A percentile compares a stretch with the other conserved stretches of the same genome.
phyloP scores from a whole-genome alignment of 2,329 filamentous ascomycete species.

The Corynespora cassiicola region DNA sequence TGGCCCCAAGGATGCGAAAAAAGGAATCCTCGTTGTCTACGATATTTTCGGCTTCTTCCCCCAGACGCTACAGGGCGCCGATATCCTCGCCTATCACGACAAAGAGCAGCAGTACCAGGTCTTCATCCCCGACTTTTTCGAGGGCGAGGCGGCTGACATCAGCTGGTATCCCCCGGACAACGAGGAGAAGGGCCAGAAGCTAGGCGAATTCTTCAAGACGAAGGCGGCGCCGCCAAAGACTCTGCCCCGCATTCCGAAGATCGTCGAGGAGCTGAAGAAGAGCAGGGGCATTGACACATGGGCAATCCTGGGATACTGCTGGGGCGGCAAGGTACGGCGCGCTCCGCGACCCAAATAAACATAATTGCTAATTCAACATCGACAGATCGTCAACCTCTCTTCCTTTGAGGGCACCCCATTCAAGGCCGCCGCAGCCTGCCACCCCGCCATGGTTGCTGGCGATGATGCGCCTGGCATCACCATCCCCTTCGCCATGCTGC shows the following conservation, averaged over 20 bases:
- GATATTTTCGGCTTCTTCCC: constrained; percentile 71
- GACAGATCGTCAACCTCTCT: constrained; percentile 63
- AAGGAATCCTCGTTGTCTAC: constrained; percentile 65
- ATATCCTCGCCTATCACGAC: constrained; percentile 66
- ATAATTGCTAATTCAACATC: constrained; percentile 1
- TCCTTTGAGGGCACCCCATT: constrained; percentile 59
- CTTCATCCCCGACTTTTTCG: constrained; percentile 92
- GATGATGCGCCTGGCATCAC: constrained; percentile 62
- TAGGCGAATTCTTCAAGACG: constrained; percentile 65
- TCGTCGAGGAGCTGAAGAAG: constrained; percentile 61
- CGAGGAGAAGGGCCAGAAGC: constrained; percentile 65
- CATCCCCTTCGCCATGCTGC: constrained; percentile 64
- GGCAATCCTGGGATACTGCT: constrained; percentile 68
- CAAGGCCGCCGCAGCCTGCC: constrained; percentile 63
- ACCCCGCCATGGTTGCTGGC: constrained; percentile 67
- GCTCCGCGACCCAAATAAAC: too few species aligned
- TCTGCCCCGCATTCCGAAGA: constrained; percentile 60
- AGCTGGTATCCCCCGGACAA: constrained; percentile 67
- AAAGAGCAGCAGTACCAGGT: constrained; percentile 79
- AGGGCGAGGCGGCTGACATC: constrained; percentile 72
- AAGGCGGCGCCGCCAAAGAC: constrained; percentile 65
- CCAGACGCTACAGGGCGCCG: constrained; percentile 68
- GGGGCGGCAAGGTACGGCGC: constrained; percentile 55
- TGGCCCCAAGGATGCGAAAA: constrained; percentile 61
- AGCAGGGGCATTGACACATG: constrained; percentile 59